Percentiles rank a stretch among this genome's conserved stretches.
phyloP scores from a whole-genome alignment of 495 filamentous ascomycete genomes.

The Neurospora tetrasperma region DNA sequence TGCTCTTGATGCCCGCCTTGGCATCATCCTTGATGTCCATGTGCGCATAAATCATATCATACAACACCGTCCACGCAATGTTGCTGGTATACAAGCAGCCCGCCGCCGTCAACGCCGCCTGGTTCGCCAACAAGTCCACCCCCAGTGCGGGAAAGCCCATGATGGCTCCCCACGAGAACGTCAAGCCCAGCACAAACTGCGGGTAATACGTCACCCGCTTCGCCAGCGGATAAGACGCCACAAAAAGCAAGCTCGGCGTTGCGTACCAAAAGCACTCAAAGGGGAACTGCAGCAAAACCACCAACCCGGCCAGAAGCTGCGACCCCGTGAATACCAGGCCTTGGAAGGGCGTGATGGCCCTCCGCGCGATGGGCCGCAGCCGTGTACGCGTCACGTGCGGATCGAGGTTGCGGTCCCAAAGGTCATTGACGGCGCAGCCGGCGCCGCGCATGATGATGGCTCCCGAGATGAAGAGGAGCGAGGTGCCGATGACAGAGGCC shows the following conservation, averaged over 20 bases:
- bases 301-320: conserved; percentile 74
- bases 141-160: conserved; percentile 94
- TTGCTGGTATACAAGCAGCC: conserved; percentile 74
- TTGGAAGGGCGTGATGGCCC: conserved; percentile 63
- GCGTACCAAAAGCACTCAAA: conserved; percentile 75
- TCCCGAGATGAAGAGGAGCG: conserved; percentile 71
- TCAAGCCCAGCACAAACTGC: conserved; percentile 81
- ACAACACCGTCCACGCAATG: conserved; percentile 87
- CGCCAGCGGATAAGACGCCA: conserved; percentile 77
- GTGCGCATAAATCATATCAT: conserved; percentile 98
- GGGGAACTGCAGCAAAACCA: conserved; percentile 78
- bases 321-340: conserved; percentile 74
- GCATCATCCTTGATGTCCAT: conserved; percentile 96
- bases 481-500: conserved; percentile 48
- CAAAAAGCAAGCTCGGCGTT: conserved; percentile 63
- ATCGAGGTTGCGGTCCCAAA: conserved; percentile 93
- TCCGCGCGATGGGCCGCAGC: conserved; percentile 78
- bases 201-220: conserved; percentile 94
- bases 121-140: conserved; percentile 62
- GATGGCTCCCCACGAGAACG: conserved; percentile 94
- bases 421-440: conserved; percentile 96
- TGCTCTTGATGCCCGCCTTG: conserved; percentile 89
- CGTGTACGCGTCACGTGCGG: conserved; percentile 80
- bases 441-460: conserved; percentile 94
- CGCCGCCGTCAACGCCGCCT: conserved; percentile 53